phyloP scores from a whole-genome alignment of 805 yeast species.

The Torulaspora gathmanii region DNA sequence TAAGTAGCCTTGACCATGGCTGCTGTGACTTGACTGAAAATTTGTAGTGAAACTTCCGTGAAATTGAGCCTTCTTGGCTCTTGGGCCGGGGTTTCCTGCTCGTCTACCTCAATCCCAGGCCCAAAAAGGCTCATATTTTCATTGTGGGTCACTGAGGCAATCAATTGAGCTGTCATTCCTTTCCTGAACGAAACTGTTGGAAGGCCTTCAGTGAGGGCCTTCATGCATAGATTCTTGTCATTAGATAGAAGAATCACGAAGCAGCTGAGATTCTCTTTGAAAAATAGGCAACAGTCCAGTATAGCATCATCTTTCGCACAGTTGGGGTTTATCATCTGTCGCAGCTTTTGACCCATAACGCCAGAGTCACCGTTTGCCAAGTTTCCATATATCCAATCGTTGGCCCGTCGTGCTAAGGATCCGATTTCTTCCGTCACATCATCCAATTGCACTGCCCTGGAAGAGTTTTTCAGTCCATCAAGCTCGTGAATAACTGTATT shows the following conservation, averaged over 20 bases:
- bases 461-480: conserved; percentile 69
- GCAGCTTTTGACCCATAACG: conserved; percentile 59
- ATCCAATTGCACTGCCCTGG: conserved; percentile 14
- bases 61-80: not conserved
- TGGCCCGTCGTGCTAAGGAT: conserved; percentile 62
- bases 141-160: conserved; percentile 39
- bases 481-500: conserved; percentile 64
- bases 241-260: conserved; percentile 67
- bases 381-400: conserved; percentile 65
- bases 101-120: not conserved
- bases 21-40: conserved; percentile 42
- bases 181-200: conserved; percentile 52
- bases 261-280: conserved; percentile 39
- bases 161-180: conserved; percentile 46
- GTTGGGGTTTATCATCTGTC: conserved; percentile 46
- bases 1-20: conserved; percentile 46
- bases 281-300: conserved; percentile 74
- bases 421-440: conserved; percentile 38
- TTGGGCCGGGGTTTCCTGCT: not conserved
- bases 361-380: conserved; percentile 49
- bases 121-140: conserved; percentile 34
- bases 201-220: conserved; percentile 63
- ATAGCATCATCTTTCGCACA: conserved; percentile 73
- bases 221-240: conserved; percentile 76
- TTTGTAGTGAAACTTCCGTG: conserved; percentile 8